These are phyloP conservation scores for Penicillium rolfsii DNA, from an alignment of 2,329 filamentous ascomycete genomes.

Conservation along the genomic window DNA sequence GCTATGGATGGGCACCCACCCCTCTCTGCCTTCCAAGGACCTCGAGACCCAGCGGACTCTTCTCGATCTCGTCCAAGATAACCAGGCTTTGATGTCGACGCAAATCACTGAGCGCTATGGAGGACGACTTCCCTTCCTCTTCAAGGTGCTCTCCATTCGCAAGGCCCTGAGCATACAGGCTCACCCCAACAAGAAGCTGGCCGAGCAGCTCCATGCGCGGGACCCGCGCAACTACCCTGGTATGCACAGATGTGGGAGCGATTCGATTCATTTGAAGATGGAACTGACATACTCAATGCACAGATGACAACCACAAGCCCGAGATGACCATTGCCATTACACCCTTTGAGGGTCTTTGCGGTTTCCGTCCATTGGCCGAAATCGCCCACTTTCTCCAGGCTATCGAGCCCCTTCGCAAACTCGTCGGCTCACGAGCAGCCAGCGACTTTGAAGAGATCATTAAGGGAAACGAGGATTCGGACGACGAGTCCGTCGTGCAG, in stretches of 20 bases:
- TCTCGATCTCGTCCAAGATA: conserved; percentile 84
- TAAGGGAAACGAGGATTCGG: conserved; percentile 59
- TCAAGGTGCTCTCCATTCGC: conserved; percentile 95
- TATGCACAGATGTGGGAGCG: conserved; percentile 28
- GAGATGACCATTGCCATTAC: conserved; percentile 99
- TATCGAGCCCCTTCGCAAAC: conserved; percentile 64
- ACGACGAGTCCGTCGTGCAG: conserved; percentile 49
- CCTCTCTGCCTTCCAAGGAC: conserved; percentile 92
- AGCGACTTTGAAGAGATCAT: conserved; percentile 62
- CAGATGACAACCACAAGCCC: conserved; percentile 97
- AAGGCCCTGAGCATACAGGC: conserved; percentile 98
- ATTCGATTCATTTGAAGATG: neutral
- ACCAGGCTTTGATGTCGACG: conserved; percentile 76
- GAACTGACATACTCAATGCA: conserved; percentile 11
- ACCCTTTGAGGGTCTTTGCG: conserved; percentile 92
- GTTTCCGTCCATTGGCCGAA: conserved; percentile 85
- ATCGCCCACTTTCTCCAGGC: conserved; percentile 80
- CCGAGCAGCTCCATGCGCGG: conserved; percentile 80
- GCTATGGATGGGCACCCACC: conserved; percentile 99
- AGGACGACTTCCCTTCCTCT: conserved; percentile 87
- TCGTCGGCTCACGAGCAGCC: conserved; percentile 60
- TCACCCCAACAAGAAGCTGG: conserved; percentile 92
- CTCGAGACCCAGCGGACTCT: conserved; percentile 80
- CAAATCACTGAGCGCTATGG: conserved; percentile 75
- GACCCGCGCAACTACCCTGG: conserved; percentile 91